Evolutionary conservation across 768 basidiomycete species (phyloP).

Genomic region (Cystofilobasidium ferigula): DNA sequence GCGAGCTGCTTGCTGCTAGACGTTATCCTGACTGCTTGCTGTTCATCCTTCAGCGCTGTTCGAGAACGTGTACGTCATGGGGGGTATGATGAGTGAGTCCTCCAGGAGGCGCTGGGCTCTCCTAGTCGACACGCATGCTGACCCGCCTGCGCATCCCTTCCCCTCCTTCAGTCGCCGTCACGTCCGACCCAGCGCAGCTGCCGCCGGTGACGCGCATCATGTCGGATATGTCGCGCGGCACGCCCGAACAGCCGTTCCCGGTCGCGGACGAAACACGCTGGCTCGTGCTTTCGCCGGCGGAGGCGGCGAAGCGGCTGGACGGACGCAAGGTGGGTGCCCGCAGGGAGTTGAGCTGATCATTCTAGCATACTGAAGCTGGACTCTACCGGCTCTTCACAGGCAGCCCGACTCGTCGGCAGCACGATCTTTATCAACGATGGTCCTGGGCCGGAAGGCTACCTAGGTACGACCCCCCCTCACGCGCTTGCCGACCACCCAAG

Average conservation of each 20-base stretch:
- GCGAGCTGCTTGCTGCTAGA: neutral
- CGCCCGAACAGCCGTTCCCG: constrained; percentile 15
- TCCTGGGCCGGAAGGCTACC: constrained; percentile 25
- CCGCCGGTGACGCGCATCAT: constrained; percentile 18
- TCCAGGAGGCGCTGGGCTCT: neutral
- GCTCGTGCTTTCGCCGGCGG: constrained; percentile 20
- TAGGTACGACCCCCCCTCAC: constrained; percentile 2
- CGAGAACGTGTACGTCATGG: constrained; percentile 22
- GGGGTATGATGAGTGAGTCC: constrained; percentile 16
- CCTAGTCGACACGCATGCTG: neutral
- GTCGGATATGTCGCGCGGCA: constrained; percentile 24
- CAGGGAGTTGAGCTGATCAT: neutral
- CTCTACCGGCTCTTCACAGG: too few relatives aligned
- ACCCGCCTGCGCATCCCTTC: neutral
- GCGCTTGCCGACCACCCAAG: neutral
- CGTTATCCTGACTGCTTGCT: neutral
- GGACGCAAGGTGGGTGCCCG: constrained; percentile 6
- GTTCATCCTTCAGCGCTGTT: constrained; percentile 14
- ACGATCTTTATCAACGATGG: constrained; percentile 27
- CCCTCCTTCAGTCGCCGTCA: constrained; percentile 16
- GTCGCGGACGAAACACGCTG: constrained; percentile 23
- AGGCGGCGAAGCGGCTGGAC: constrained; percentile 1
- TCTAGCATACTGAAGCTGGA: neutral
- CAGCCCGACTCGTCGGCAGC: constrained; percentile 13
- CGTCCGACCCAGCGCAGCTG: constrained; percentile 12